phyloP scores from a whole-genome alignment of 148 eudicot species.

The Rhododendron ferrugineum region DNA sequence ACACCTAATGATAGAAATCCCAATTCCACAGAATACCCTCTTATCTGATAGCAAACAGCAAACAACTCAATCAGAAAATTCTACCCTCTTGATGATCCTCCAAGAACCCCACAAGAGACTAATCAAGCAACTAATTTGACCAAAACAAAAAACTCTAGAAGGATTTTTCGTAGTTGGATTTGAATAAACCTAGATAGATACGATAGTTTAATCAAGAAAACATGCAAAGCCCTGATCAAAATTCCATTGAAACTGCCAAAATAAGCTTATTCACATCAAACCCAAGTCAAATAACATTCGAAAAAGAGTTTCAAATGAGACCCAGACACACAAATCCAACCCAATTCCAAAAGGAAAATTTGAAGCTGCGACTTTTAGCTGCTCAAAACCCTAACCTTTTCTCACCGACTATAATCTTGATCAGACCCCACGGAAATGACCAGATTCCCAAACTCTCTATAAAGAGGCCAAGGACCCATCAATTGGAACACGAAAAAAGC shows the following conservation, averaged over 20 bases:
- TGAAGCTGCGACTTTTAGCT: neutral
- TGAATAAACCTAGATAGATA: constrained; percentile 4
- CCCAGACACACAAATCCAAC: neutral
- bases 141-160: neutral
- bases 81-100: neutral
- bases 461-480: neutral
- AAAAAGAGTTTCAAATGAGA: neutral
- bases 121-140: neutral
- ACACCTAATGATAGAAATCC: neutral
- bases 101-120: neutral
- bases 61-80: neutral
- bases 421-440: neutral
- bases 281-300: neutral
- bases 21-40: neutral
- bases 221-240: neutral
- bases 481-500: neutral
- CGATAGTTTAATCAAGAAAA: constrained; percentile 5
- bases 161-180: neutral
- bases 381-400: neutral
- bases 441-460: neutral
- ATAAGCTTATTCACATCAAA: neutral
- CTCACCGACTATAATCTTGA: constrained; percentile 3
- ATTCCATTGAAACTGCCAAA: neutral
- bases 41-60: too few relatives aligned
- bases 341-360: neutral